Base-by-base conservation (phyloP, 1,284 basidiomycete species). In the Microbotryum silenes-acaulis region DNA sequence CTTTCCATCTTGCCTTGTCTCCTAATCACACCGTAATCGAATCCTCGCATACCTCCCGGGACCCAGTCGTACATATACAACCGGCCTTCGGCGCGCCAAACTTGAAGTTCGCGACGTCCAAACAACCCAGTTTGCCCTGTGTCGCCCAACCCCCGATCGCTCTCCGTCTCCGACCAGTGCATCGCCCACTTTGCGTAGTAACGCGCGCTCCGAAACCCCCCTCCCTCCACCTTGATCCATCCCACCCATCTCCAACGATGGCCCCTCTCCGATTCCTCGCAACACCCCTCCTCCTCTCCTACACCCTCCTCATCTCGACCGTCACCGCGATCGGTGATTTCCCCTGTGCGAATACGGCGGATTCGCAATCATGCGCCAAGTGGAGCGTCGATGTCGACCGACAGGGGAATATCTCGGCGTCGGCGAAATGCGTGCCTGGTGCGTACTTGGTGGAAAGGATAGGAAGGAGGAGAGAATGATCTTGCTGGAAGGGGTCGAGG, bases 321-420 rank as follows among this genome's bases (percentile, higher is more conserved):
- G 65, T 59, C 18, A 25, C 48, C 21, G 67, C 67, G 45, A 67
- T 69, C 42, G 67, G 67, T 31, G 67, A 69, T 59, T 69, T 67
- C 59, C 67, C 65, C 20, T 69, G 67, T 51, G 33, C 48, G 12
- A 65, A 65, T 23, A 48, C 57, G 37, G 48, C 49, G 56, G 60
- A 59, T 42, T 29, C 62, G 6, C 59, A 64, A 51, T 62, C 62
- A 2, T 69, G 67, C 54, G 33, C 54, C 7, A 56, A 51, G 4
- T 69, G 67, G 67, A 49, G 37, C 23, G 44, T 31, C 29, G 60
- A 67, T 50, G 8, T 37, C 6, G 51, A 63, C 9, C 62, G 62
- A 0, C 67, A 69, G 56, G 65, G 65, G 23, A 47, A 42, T 27
- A 69, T 69, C 62, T 55, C 58, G 3, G 56, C 62, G 8, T 49